These are phyloP conservation scores for Cucurbita argyrosperma DNA, from an alignment of 306 rosid species.

Conservation along the genomic window DNA sequence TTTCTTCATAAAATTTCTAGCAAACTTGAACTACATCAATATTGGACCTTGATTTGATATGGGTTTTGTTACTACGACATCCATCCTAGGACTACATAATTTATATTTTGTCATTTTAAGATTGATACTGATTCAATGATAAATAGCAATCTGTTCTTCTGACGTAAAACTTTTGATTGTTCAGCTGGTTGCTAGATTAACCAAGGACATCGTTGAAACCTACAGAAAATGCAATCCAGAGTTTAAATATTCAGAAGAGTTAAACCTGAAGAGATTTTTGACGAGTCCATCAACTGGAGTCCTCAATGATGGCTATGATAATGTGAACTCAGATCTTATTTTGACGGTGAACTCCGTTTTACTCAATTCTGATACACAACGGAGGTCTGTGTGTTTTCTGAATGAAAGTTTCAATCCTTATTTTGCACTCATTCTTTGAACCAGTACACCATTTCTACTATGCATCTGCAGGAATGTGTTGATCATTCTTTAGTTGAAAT, in stretches of 20 bases:
- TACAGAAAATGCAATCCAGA: conserved; percentile 80
- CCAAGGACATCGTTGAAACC: conserved; percentile 81
- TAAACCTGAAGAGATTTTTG: conserved; percentile 84
- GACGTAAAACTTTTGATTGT: conserved; percentile 24
- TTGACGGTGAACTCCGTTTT: conserved; percentile 68
- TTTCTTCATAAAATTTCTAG: too few relatives aligned
- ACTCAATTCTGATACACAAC: conserved; percentile 47
- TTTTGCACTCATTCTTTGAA: neutral
- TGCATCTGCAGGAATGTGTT: neutral
- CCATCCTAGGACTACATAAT: neutral
- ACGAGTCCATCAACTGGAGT: conserved; percentile 88
- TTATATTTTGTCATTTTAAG: neutral
- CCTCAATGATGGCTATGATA: conserved; percentile 86
- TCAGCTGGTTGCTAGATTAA: conserved; percentile 82
- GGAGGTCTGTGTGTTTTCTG: conserved; percentile 37
- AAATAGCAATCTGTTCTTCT: conserved; percentile 5
- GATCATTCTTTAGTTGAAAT: neutral
- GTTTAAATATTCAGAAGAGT: conserved; percentile 86
- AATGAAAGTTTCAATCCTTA: neutral
- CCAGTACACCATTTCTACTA: neutral
- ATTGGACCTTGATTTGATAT: neutral
- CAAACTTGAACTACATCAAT: too few relatives aligned
- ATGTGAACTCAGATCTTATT: conserved; percentile 85
- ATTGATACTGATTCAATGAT: neutral
- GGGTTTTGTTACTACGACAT: neutral